These are phyloP conservation scores for Phoma sp. DNA, from an alignment of 2,329 filamentous ascomycete genomes.

Conservation along the genomic window DNA sequence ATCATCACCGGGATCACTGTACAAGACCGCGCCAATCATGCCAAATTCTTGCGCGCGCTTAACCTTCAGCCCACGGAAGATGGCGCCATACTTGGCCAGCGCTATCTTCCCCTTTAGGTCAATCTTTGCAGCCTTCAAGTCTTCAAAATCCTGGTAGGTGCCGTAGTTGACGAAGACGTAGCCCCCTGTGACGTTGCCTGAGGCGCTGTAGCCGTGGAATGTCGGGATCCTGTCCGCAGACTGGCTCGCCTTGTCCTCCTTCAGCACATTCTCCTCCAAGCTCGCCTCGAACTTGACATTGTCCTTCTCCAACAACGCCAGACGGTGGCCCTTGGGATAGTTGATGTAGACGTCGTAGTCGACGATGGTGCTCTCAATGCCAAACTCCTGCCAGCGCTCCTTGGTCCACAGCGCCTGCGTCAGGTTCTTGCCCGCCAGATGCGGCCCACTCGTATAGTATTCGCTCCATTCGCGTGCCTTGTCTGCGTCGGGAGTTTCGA, in stretches of 20 bases:
- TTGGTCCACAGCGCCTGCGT: slow-evolving; percentile 61
- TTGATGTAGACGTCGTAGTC: slow-evolving; percentile 62
- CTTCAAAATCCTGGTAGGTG: slow-evolving; percentile 84
- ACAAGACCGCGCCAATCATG: slow-evolving; percentile 85
- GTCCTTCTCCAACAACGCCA: slow-evolving; percentile 53
- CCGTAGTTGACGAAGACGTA: slow-evolving; percentile 94
- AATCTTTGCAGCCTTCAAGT: slow-evolving; percentile 77
- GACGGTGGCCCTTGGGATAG: slow-evolving; percentile 57
- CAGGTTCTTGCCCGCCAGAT: slow-evolving; percentile 60
- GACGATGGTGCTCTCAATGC: slow-evolving; percentile 55
- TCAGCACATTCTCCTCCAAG: slow-evolving; percentile 82
- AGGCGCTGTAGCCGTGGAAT: slow-evolving; percentile 95
- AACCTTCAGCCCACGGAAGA: slow-evolving; percentile 90
- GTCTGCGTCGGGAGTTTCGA: slow-evolving; percentile 61
- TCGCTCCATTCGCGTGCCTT: slow-evolving; percentile 59
- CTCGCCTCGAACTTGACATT: slow-evolving; percentile 76
- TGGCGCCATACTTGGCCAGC: slow-evolving; percentile 81
- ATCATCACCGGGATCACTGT: slow-evolving; percentile 89
- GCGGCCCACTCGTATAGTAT: slow-evolving; percentile 60
- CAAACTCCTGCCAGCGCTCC: slow-evolving; percentile 59
- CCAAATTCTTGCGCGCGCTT: slow-evolving; percentile 91
- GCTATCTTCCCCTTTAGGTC: slow-evolving; percentile 85
- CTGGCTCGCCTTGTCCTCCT: slow-evolving; percentile 81
- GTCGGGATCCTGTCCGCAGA: slow-evolving; percentile 78
- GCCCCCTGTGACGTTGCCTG: slow-evolving; percentile 85